Base-by-base conservation (phyloP, 345 rosid species). In the Syzygium grande region DNA sequence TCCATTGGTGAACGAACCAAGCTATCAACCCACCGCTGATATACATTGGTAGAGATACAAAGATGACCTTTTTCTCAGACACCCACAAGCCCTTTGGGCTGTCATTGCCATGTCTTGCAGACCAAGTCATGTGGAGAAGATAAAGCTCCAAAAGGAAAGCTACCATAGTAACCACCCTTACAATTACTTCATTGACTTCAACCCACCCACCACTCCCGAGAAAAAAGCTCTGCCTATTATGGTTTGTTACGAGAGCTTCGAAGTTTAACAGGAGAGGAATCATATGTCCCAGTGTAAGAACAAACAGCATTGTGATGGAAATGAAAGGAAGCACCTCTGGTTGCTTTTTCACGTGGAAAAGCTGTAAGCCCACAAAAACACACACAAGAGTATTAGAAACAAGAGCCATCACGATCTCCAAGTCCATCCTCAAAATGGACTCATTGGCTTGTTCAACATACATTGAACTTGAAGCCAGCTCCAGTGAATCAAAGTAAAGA, bases 381-480 rank as follows among this genome's bases (percentile, higher is more conserved):
- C 99, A 97, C 25, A 96, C 91, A 49, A 96, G 92, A 9, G 96
- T 93, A 89, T 95, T 94, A 65, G 96, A 94, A 90, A 96, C 89
- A 85, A 97, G 88, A 88, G 93, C 96, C 97, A 97, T 89, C 54
- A 90, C 91, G 58, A 97, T 91, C 96, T 97, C 99, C 68, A 97
- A 88, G 94, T 96, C 97, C 95, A 95, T 95, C 91, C 99, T 94
- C 97, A 96, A 95, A 61, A 97, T 92, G 87, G 96, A 97, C 89
- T 94, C 94, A 86, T 88, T 88, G 13, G 98, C 99, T 93, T 94
- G 96, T 89, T 84, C 87, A 30, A 49, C 79, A 86, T 93, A 94
- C 30, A 95, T 93, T 0, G 96, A 92, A 87, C 90, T 91, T 16
- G 99, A 95, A 87, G 89, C 90, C 84, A 96, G 85, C 90, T 91